Percentiles rank a stretch among this genome's conserved stretches.
These are phyloP conservation scores for Prillingera fragicola DNA, from an alignment of 1,284 basidiomycete species.

Conservation along the genomic window DNA sequence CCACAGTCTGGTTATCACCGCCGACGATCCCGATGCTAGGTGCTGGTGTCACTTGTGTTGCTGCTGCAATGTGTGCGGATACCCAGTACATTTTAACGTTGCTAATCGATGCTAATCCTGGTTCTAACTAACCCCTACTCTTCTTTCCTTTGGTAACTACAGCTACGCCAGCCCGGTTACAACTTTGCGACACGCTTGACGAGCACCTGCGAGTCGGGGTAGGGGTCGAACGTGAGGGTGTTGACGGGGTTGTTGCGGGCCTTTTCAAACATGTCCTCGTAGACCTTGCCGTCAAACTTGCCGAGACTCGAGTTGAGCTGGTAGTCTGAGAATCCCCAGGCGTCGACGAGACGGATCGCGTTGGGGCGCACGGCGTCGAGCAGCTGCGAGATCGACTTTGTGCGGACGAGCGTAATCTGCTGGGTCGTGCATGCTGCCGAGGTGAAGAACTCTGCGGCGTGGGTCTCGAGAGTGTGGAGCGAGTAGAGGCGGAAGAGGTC, in stretches of 20 bases:
- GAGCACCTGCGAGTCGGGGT: slow-evolving; percentile 11
- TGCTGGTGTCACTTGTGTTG: no score
- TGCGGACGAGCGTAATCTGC: slow-evolving; percentile 15
- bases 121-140: no score
- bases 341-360: slow-evolving; percentile 50
- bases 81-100: no score
- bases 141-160: background rate
- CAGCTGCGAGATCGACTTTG: slow-evolving; percentile 10
- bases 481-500: slow-evolving; percentile 50
- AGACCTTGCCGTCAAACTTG: slow-evolving; percentile 50
- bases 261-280: slow-evolving; percentile 51
- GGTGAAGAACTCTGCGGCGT: slow-evolving; percentile 52
- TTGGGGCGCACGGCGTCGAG: slow-evolving; percentile 8
- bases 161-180: background rate
- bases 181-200: slow-evolving; percentile 19
- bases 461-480: slow-evolving; percentile 48
- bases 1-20: no score
- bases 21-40: no score
- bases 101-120: no score
- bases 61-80: no score
- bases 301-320: slow-evolving; percentile 56
- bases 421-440: slow-evolving; percentile 48
- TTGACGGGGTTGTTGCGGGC: slow-evolving; percentile 20
- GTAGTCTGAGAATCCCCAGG: slow-evolving; percentile 54
- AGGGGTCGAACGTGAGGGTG: slow-evolving; percentile 17